These are phyloP conservation scores for Penicillium angulare DNA, from an alignment of 495 filamentous ascomycete genomes.

Conservation along the genomic window DNA sequence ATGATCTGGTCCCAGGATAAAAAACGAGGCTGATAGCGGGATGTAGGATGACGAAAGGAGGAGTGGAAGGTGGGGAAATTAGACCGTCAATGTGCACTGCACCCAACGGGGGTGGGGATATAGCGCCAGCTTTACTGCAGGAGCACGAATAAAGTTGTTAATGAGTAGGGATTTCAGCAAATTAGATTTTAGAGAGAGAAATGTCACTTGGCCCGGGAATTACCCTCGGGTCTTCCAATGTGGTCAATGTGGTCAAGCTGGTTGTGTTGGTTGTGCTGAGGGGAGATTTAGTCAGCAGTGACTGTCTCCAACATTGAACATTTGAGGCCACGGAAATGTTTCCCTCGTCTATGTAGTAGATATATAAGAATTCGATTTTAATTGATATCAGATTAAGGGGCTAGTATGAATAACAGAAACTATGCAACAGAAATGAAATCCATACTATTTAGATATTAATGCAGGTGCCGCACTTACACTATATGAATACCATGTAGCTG, in stretches of 20 bases:
- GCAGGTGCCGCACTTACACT: too few relatives aligned
- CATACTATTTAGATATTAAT: too few relatives aligned
- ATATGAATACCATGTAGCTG: too few relatives aligned
- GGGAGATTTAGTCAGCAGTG: too few relatives aligned
- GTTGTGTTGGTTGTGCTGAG: too few relatives aligned
- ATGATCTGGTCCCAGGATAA: constrained; percentile 16
- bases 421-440: too few relatives aligned
- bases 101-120: background rate
- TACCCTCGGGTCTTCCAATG: too few relatives aligned
- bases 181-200: background rate
- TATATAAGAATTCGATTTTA: background rate
- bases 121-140: background rate
- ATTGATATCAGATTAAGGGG: background rate
- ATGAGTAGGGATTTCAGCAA: background rate
- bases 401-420: background rate
- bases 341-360: too few relatives aligned
- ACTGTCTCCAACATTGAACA: too few relatives aligned
- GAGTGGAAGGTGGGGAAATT: constrained; percentile 1
- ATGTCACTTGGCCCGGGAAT: background rate
- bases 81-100: background rate
- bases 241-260: too few relatives aligned
- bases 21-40: constrained; percentile 21
- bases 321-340: too few relatives aligned
- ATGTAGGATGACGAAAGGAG: constrained; percentile 25
- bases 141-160: constrained; percentile 2